phyloP scores from a whole-genome alignment of 169 alveolate species.

The Cryptosporidium parvum region DNA sequence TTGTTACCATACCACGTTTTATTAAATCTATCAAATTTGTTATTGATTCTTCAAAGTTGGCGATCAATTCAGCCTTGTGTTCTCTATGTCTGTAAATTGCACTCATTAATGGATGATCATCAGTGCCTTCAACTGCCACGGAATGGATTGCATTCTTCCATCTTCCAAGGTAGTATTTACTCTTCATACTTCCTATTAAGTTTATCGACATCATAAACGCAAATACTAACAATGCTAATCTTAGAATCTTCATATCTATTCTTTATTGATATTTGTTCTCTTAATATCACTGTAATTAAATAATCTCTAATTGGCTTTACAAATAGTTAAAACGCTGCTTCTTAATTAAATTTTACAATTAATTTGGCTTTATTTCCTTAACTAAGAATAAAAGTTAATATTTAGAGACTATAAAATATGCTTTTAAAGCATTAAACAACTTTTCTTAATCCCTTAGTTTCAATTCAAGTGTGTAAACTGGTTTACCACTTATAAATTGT shows the following conservation, averaged over 20 bases:
- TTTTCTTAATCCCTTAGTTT: neutral
- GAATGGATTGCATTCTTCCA: slow-evolving; percentile 59
- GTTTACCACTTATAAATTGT: neutral
- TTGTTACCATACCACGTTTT: slow-evolving; percentile 43
- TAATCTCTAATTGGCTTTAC: neutral
- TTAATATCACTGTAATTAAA: neutral
- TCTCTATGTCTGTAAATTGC: slow-evolving; percentile 62
- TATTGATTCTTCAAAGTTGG: slow-evolving; percentile 43
- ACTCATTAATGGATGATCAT: slow-evolving; percentile 63
- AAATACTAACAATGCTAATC: slow-evolving; percentile 27
- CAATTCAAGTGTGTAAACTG: neutral
- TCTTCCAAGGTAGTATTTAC: slow-evolving; percentile 41
- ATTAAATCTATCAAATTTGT: slow-evolving; percentile 28
- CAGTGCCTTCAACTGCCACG: slow-evolving; percentile 55
- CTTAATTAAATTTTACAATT: neutral
- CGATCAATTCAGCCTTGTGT: slow-evolving; percentile 1
- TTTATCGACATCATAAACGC: slow-evolving; percentile 36
- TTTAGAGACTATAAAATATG: neutral
- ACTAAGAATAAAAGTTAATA: neutral
- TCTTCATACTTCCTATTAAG: slow-evolving; percentile 55
- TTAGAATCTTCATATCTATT: slow-evolving; percentile 50
- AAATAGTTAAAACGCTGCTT: neutral
- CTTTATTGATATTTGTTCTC: neutral
- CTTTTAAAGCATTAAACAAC: neutral
- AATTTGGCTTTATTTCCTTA: neutral